These are phyloP conservation scores for Aspergillus steynii DNA, from an alignment of 495 filamentous ascomycete genomes.

Conservation along the genomic window DNA sequence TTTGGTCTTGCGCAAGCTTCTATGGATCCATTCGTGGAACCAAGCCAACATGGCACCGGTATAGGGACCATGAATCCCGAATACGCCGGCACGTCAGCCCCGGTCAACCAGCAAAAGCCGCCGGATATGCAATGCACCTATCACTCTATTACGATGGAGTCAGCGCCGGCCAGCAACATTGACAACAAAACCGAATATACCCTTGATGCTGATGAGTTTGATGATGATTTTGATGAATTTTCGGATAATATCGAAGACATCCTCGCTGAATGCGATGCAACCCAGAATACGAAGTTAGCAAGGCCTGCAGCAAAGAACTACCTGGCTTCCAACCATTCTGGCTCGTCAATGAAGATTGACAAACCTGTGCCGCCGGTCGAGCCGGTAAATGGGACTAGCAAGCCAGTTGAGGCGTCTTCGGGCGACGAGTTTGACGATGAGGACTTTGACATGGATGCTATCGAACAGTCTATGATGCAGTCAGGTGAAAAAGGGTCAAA, in stretches of 20 bases:
- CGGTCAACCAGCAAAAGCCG: neutral
- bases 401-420: constrained; percentile 23
- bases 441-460: constrained; percentile 45
- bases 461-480: constrained; percentile 44
- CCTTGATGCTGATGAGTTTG: constrained; percentile 59
- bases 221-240: constrained; percentile 67
- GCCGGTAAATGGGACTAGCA: constrained; percentile 8
- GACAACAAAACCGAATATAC: constrained; percentile 44
- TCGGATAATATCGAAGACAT: constrained; percentile 43
- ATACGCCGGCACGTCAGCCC: neutral
- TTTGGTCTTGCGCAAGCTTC: constrained; percentile 49
- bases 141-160: neutral
- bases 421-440: constrained; percentile 48
- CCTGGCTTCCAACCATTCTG: constrained; percentile 9
- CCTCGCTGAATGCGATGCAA: constrained; percentile 41
- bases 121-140: neutral
- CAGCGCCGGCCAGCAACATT: constrained; percentile 40
- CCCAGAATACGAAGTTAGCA: constrained; percentile 48
- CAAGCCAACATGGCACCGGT: constrained; percentile 11
- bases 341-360: constrained; percentile 1
- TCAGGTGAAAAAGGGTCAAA: constrained; percentile 31
- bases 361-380: neutral
- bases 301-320: constrained; percentile 13
- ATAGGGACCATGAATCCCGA: neutral
- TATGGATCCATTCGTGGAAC: constrained; percentile 33